phyloP scores from a whole-genome alignment of 768 basidiomycete genomes.

The Lactarius quietus region DNA sequence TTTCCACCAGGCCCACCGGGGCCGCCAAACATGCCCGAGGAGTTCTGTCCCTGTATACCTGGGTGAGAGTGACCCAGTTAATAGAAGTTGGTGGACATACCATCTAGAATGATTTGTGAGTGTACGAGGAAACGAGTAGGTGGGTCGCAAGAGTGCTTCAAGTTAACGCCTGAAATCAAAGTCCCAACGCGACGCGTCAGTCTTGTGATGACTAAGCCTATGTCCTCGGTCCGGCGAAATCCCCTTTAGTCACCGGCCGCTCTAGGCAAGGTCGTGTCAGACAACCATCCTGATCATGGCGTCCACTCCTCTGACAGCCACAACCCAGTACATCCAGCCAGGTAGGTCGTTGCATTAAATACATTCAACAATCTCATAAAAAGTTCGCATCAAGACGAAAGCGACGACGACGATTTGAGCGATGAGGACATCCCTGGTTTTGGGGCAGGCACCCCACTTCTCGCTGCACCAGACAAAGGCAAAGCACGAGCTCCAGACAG shows the following conservation, averaged over 20 bases:
- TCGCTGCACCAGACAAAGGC: conserved; percentile 53
- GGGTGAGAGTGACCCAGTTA: not conserved
- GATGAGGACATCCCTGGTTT: conserved; percentile 81
- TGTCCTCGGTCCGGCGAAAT: not conserved
- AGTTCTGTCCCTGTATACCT: conserved; percentile 60
- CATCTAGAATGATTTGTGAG: conserved; percentile 15
- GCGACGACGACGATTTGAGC: conserved; percentile 81
- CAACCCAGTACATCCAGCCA: conserved; percentile 78
- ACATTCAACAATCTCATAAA: not conserved
- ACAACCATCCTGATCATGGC: conserved; percentile 21
- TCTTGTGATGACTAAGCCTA: conserved; percentile 25
- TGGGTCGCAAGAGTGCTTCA: conserved; percentile 18
- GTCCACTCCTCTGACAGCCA: conserved; percentile 53
- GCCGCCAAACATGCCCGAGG: conserved; percentile 53
- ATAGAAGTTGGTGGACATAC: conserved; percentile 18
- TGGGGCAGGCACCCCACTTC: conserved; percentile 38
- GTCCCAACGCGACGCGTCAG: conserved; percentile 36
- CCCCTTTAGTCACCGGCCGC: not conserved
- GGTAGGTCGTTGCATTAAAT: conserved; percentile 38
- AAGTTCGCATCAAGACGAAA: conserved; percentile 42
- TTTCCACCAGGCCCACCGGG: conserved; percentile 30
- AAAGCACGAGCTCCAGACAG: conserved; percentile 62
- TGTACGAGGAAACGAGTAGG: conserved; percentile 3
- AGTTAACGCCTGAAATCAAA: conserved; percentile 14
- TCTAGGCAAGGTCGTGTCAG: not conserved